These are phyloP conservation scores for Arachnopeziza araneosa DNA, from an alignment of 2,329 filamentous ascomycete genomes.

Conservation along the genomic window DNA sequence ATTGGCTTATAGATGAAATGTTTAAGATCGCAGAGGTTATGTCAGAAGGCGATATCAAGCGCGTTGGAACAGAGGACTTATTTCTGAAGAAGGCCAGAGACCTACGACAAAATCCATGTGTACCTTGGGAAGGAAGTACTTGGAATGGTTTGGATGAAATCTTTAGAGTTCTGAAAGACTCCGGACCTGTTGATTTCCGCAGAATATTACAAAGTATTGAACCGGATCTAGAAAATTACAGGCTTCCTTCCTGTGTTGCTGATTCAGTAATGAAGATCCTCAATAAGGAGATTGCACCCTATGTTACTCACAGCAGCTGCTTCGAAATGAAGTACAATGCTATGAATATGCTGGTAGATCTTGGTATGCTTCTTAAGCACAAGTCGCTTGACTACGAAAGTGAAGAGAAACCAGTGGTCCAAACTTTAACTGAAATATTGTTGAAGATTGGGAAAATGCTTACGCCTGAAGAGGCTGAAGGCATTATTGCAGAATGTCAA, in stretches of 20 bases:
- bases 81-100: constrained; percentile 10
- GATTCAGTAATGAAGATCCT: too few species aligned
- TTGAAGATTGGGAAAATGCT: constrained; percentile 2
- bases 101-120: constrained; percentile 3
- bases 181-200: constrained; percentile 7
- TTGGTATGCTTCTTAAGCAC: constrained; percentile 3
- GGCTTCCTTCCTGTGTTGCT: background rate
- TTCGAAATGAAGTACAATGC: constrained; percentile 15
- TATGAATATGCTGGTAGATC: constrained; percentile 10
- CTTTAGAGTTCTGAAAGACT: constrained; percentile 8
- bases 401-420: background rate
- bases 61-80: background rate
- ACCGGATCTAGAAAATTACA: background rate
- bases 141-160: constrained; percentile 10
- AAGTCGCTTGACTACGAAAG: background rate
- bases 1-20: too few species aligned
- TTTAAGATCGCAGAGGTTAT: too few species aligned
- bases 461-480: constrained; percentile 1
- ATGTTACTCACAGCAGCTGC: background rate
- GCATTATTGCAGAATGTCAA: constrained; percentile 1
- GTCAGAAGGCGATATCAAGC: background rate
- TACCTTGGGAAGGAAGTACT: constrained; percentile 1
- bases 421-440: constrained; percentile 1
- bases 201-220: background rate
- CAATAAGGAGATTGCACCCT: too few species aligned